Evolutionary conservation across 306 rosid genomes (phyloP).

Genomic region (Malus fusca): DNA sequence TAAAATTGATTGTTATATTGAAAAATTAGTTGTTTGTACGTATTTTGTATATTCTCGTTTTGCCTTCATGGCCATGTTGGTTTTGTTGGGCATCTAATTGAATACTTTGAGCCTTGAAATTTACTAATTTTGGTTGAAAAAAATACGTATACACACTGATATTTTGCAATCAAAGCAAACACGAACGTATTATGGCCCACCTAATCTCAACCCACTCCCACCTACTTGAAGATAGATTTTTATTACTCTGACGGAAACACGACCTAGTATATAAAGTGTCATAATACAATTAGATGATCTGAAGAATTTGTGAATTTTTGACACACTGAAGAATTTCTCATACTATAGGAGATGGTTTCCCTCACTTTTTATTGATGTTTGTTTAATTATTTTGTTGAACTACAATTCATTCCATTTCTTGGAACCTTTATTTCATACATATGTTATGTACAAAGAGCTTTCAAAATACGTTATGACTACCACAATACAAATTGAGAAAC

Average conservation of each 20-base stretch:
- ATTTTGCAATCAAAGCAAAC: background rate
- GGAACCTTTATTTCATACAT: background rate
- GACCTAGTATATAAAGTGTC: too few species aligned
- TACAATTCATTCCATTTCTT: background rate
- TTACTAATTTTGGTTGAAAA: background rate
- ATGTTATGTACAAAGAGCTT: too few species aligned
- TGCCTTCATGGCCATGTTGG: background rate
- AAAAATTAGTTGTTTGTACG: too few species aligned
- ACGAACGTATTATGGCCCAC: background rate
- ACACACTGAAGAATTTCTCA: too few species aligned
- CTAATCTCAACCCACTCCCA: background rate
- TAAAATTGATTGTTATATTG: too few species aligned
- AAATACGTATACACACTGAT: background rate
- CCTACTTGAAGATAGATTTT: background rate
- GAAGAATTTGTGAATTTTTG: too few species aligned
- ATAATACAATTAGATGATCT: too few species aligned
- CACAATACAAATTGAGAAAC: background rate
- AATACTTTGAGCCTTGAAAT: background rate
- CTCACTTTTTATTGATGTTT: background rate
- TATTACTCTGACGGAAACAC: too few species aligned
- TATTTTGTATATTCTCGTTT: too few species aligned
- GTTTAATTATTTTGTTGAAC: background rate
- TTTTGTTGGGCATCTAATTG: too few species aligned
- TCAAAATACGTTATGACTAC: too few species aligned
- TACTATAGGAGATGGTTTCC: background rate